These are phyloP conservation scores for Monosiga brevicollis DNA, from an alignment of 78 protist genomes.

Conservation along the genomic window DNA sequence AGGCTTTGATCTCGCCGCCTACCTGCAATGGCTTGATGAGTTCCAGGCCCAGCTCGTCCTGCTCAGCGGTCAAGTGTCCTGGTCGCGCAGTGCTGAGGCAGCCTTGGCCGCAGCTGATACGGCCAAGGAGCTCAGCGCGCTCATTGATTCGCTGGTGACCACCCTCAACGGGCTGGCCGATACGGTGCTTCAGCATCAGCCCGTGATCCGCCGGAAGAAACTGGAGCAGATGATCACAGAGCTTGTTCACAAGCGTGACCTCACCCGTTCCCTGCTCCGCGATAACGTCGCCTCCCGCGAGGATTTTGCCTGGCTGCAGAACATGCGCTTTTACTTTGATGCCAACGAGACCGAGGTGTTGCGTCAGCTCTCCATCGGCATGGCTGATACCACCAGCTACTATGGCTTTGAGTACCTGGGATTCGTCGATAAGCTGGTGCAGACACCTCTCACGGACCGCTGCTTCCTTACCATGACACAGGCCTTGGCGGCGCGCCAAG, in stretches of 20 bases:
- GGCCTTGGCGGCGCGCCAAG: constrained; percentile 80
- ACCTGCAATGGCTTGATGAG: constrained; percentile 53
- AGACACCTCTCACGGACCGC: constrained; percentile 87
- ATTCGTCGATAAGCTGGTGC: constrained; percentile 86
- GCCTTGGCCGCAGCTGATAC: neutral
- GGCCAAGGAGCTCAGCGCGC: neutral
- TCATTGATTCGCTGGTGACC: neutral
- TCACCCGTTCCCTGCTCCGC: constrained; percentile 21
- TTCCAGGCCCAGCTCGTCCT: constrained; percentile 71
- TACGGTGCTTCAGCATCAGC: constrained; percentile 47
- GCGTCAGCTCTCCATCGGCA: constrained; percentile 40
- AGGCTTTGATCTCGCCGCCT: neutral
- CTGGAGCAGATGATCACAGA: constrained; percentile 81
- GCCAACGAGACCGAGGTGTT: constrained; percentile 20
- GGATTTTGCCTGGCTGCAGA: constrained; percentile 82
- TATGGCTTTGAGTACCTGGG: constrained; percentile 98
- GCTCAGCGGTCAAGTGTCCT: constrained; percentile 48
- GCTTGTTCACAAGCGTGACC: constrained; percentile 89
- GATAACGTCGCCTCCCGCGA: neutral
- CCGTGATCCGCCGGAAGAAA: constrained; percentile 58
- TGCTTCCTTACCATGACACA: constrained; percentile 86
- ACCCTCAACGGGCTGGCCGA: constrained; percentile 64
- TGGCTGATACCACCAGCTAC: constrained; percentile 75
- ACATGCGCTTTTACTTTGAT: constrained; percentile 81
- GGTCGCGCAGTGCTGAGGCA: constrained; percentile 42